phyloP scores from a whole-genome alignment of 257 asterid genomes.

The Fraxinus pennsylvanica region DNA sequence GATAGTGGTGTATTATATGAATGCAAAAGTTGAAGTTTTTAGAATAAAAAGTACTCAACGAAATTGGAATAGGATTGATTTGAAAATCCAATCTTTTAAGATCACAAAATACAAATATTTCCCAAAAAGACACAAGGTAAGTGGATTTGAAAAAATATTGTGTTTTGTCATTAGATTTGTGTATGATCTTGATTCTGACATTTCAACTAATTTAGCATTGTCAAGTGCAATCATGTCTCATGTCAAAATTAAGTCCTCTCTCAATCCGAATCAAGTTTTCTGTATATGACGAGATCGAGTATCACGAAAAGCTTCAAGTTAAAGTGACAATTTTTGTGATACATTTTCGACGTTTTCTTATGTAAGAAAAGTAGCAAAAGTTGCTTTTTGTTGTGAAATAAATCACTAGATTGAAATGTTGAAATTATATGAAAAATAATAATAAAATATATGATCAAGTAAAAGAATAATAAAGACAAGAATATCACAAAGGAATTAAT shows the following conservation, averaged over 20 bases:
- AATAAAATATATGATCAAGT: no score
- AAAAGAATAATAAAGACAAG: no score
- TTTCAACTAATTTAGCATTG: background rate
- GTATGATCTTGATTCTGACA: conserved; percentile 29
- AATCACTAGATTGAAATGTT: no score
- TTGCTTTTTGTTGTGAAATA: no score
- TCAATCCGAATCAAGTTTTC: background rate
- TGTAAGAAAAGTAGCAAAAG: no score
- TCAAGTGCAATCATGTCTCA: background rate
- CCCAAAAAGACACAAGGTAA: background rate
- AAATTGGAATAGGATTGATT: background rate
- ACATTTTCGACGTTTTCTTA: no score
- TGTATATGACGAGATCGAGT: no score
- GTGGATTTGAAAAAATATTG: background rate
- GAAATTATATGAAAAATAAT: no score
- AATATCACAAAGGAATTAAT: no score
- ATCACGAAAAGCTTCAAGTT: no score
- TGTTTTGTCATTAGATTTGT: conserved; percentile 44
- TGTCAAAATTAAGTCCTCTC: background rate
- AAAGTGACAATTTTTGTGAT: no score
- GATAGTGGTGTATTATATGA: background rate
- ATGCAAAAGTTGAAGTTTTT: background rate
- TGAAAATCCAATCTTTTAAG: background rate
- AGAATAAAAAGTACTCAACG: no score
- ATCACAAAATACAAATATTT: background rate